These are phyloP conservation scores for Kodamaea sp. DNA, from an alignment of 1,139 yeast genomes.

Conservation along the genomic window DNA sequence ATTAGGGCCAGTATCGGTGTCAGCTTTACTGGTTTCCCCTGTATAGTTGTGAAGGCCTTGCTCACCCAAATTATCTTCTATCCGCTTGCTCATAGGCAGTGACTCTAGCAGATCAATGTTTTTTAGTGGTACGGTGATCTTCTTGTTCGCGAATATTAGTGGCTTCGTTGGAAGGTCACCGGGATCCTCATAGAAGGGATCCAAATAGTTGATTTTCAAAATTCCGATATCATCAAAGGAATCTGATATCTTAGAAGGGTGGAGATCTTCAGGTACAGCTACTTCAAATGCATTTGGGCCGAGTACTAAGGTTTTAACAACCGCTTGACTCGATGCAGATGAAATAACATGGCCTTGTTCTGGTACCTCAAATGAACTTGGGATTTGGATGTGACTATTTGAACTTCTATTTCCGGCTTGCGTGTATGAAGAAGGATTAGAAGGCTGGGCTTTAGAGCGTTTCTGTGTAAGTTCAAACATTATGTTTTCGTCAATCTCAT, in stretches of 20 bases:
- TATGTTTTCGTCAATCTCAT: constrained; percentile 15
- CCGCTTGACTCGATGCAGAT: too few relatives aligned
- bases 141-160: constrained; percentile 66
- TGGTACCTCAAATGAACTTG: constrained; percentile 13
- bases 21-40: not conserved
- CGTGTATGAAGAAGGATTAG: not conserved
- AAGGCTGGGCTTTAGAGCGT: constrained; percentile 1
- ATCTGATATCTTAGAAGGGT: constrained; percentile 26
- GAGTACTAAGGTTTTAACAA: too few relatives aligned
- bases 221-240: constrained; percentile 47
- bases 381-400: constrained; percentile 11
- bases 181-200: constrained; percentile 61
- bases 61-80: constrained; percentile 5
- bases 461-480: constrained; percentile 12
- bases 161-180: constrained; percentile 57
- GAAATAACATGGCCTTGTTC: too few relatives aligned
- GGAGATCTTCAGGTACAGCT: constrained; percentile 19
- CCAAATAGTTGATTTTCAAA: constrained; percentile 54
- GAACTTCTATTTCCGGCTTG: not conserved
- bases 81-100: constrained; percentile 15
- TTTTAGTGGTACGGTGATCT: constrained; percentile 43
- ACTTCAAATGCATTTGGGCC: constrained; percentile 20
- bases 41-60: not conserved
- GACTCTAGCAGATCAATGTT: constrained; percentile 15
- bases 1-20: constrained; percentile 2